Evolutionary conservation across 805 yeast genomes (phyloP).

Genomic region (Nakazawaea molendinolei): DNA sequence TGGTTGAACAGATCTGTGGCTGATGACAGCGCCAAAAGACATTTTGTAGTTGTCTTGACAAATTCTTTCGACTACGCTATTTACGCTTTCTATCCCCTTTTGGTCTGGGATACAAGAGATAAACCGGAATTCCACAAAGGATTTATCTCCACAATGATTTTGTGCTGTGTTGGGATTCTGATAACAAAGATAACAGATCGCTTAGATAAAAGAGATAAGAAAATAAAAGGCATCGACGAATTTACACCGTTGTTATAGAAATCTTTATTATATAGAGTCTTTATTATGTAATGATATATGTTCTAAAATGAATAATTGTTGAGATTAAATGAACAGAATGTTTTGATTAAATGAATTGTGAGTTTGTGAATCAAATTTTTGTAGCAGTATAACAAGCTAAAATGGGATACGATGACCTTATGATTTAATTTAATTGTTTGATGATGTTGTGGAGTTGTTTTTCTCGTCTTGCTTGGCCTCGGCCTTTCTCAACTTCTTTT

Average conservation of each 20-base stretch:
- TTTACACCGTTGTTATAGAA: not conserved
- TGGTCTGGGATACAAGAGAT: constrained; percentile 32
- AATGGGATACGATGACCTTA: no score
- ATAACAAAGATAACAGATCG: constrained; percentile 1
- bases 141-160: constrained; percentile 28
- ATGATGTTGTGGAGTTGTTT: not conserved
- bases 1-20: constrained; percentile 18
- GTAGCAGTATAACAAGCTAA: no score
- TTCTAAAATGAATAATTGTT: no score
- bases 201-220: no score
- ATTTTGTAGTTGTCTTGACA: constrained; percentile 31
- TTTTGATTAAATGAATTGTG: no score
- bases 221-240: no score
- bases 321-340: no score
- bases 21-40: constrained; percentile 14
- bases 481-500: constrained; percentile 12
- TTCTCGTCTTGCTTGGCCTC: constrained; percentile 1
- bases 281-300: no score
- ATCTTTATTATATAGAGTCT: no score
- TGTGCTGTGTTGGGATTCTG: constrained; percentile 14
- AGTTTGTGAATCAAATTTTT: no score
- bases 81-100: constrained; percentile 31
- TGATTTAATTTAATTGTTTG: no score
- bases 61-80: constrained; percentile 34
- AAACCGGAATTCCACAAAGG: constrained; percentile 29